These are phyloP conservation scores for Kalanchoe fedtschenkoi DNA, from an alignment of 164 flowering plant genomes.

Conservation along the genomic window DNA sequence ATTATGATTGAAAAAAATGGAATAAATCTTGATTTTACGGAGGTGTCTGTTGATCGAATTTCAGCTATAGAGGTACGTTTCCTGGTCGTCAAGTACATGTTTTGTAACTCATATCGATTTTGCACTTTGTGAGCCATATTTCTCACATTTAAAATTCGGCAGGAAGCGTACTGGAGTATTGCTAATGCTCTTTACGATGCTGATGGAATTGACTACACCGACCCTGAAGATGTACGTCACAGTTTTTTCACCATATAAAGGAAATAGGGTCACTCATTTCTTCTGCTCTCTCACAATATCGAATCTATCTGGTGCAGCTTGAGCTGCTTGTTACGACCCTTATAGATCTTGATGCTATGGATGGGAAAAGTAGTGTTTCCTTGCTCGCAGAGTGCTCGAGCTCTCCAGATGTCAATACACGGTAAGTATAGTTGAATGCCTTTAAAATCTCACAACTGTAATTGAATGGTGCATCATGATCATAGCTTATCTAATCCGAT, in stretches of 20 bases:
- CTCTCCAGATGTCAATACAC: conserved; percentile 85
- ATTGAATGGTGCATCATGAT: background rate
- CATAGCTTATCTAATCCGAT: background rate
- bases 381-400: conserved; percentile 84
- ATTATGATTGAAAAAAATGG: conserved; percentile 91
- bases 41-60: conserved; percentile 71
- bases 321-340: conserved; percentile 79
- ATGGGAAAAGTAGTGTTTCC: conserved; percentile 89
- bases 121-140: background rate
- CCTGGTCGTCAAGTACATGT: background rate
- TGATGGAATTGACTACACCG: conserved; percentile 88
- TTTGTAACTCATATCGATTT: background rate
- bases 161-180: conserved; percentile 87
- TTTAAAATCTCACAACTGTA: background rate
- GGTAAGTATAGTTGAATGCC: conserved; percentile 24
- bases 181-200: conserved; percentile 90
- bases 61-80: conserved; percentile 71
- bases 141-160: conserved; percentile 6
- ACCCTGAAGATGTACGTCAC: conserved; percentile 76
- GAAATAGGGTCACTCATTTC: background rate
- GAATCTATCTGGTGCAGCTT: conserved; percentile 46
- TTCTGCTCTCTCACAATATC: conserved; percentile 4
- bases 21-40: conserved; percentile 48
- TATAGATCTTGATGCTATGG: conserved; percentile 99
- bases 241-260: background rate